A percentile compares a stretch with the other conserved stretches of the same genome.
These are phyloP conservation scores for Cutaneotrichosporon spelunceum DNA, from an alignment of 1,284 basidiomycete species.

Conservation along the genomic window DNA sequence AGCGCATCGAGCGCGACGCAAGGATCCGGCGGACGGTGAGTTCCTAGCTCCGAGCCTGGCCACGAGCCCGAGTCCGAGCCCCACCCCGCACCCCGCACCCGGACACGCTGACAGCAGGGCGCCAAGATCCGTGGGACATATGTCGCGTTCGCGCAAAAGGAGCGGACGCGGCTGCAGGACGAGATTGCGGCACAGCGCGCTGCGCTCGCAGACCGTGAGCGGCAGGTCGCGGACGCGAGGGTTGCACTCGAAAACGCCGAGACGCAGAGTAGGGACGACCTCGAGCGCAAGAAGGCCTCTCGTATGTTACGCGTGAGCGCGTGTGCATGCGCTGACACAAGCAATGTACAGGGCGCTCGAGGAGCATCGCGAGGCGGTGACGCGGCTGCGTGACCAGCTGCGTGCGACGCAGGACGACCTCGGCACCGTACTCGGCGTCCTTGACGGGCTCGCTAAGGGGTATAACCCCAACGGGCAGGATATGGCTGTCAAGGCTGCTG, in stretches of 20 bases:
- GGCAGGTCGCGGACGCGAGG: slow-evolving; percentile 46
- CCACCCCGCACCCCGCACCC: no score
- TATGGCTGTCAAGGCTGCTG: slow-evolving; percentile 96
- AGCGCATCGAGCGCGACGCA: slow-evolving; percentile 64
- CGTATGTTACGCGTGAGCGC: slow-evolving; percentile 57
- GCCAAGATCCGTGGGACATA: slow-evolving; percentile 87
- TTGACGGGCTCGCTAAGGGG: slow-evolving; percentile 72
- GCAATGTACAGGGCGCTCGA: slow-evolving; percentile 76
- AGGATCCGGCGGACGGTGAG: slow-evolving; percentile 76
- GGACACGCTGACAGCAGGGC: slow-evolving; percentile 63
- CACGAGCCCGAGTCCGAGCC: no score
- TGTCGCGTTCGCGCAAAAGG: slow-evolving; percentile 78
- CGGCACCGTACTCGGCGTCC: slow-evolving; percentile 57
- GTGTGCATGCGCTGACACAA: slow-evolving; percentile 41
- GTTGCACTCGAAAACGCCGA: slow-evolving; percentile 36
- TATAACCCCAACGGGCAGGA: slow-evolving; percentile 98
- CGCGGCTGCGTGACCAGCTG: slow-evolving; percentile 69
- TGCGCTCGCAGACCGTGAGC: slow-evolving; percentile 63
- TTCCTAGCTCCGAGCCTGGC: no score
- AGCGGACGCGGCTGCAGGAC: slow-evolving; percentile 73
- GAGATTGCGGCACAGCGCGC: slow-evolving; percentile 60
- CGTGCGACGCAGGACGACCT: slow-evolving; percentile 37
- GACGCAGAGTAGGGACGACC: slow-evolving; percentile 42
- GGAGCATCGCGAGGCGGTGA: slow-evolving; percentile 69
- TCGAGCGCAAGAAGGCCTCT: slow-evolving; percentile 78